Evolutionary conservation across 1,284 basidiomycete species (phyloP).

Genomic region (Sparassis latifolia): DNA sequence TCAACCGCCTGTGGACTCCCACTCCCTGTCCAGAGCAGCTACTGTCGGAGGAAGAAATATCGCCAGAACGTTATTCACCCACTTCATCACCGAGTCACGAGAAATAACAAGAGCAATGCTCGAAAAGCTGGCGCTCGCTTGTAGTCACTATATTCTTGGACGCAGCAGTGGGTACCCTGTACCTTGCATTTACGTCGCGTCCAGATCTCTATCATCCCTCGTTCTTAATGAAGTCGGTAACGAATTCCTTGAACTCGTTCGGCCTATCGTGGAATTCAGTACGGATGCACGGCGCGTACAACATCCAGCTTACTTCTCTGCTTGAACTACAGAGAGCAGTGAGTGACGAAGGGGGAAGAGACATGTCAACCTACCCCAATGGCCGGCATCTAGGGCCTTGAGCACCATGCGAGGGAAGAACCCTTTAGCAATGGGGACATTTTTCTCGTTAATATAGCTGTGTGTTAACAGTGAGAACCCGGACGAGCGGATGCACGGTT

Average conservation of each 20-base stretch:
- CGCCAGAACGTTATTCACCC: no score
- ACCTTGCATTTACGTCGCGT: no score
- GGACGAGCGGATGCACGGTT: neutral
- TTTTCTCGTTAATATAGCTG: slow-evolving; percentile 69
- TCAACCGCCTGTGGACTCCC: no score
- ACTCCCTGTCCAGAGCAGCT: no score
- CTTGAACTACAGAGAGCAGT: slow-evolving; percentile 39
- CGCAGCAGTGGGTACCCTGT: no score
- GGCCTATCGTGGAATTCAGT: slow-evolving; percentile 26
- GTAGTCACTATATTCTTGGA: no score
- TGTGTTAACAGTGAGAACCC: neutral
- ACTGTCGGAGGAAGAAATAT: no score
- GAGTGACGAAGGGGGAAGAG: neutral
- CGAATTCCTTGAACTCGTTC: slow-evolving; percentile 38
- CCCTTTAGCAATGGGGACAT: slow-evolving; percentile 46
- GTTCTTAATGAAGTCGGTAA: slow-evolving; percentile 33
- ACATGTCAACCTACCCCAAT: slow-evolving; percentile 53
- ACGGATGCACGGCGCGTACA: neutral
- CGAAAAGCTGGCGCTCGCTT: neutral
- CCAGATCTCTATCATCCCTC: neutral
- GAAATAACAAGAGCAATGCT: no score
- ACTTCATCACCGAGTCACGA: no score
- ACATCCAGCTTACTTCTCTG: slow-evolving; percentile 41
- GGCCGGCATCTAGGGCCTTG: slow-evolving; percentile 51
- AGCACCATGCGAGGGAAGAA: slow-evolving; percentile 67